Base-by-base conservation (phyloP, 169 alveolate species). In the Plasmodium gonderi region DNA sequence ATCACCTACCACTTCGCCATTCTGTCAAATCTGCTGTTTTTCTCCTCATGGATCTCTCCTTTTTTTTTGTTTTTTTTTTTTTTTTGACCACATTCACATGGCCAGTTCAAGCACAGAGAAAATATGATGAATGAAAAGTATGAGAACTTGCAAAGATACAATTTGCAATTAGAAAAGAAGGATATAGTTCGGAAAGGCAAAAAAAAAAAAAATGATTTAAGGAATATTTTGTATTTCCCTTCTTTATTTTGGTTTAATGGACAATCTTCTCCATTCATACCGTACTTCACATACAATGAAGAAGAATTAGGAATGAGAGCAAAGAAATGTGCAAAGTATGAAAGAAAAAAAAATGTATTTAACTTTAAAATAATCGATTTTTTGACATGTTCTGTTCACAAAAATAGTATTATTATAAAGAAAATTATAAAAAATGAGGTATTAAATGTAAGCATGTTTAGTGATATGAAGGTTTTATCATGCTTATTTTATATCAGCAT, bases 241-340 rank as follows among this genome's bases (percentile, higher is more conserved):
- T 87, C 93, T 20, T 75, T 87, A 78, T 87, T 54, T 74, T 87
- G 93, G 93, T 60, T 60, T 26, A 87, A 87, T 75, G 87, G 89
- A 12, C 29, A 75, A 1, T 75, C 47, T 42, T 87, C 45, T 36
- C 87, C 85, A 5, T 82, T 82, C 9, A 51, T 87, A 11, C 93
- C 93, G 29, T 26, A 74, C 20, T 12, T 75, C 26, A 87, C 44
- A 33, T 82, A 69, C 64, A 2, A 87, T 64, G 33, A 40, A 5
- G 1, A 9, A 8, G 33, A 3, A 20, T 23, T 29, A 60, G 40
- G 72, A n/a, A 42, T 4, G 51, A 1, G 72, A 36, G 72, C 1
- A 3, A 20, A 36, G 5, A 60, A 36, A 20, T 23, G 72, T 60
- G n/a, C n/a, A n/a, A n/a, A n/a, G 33, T 12, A n/a, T 29, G 79